Base-by-base conservation (phyloP, 1,139 yeast genomes). In the Saccharomycopsis hybrid region DNA sequence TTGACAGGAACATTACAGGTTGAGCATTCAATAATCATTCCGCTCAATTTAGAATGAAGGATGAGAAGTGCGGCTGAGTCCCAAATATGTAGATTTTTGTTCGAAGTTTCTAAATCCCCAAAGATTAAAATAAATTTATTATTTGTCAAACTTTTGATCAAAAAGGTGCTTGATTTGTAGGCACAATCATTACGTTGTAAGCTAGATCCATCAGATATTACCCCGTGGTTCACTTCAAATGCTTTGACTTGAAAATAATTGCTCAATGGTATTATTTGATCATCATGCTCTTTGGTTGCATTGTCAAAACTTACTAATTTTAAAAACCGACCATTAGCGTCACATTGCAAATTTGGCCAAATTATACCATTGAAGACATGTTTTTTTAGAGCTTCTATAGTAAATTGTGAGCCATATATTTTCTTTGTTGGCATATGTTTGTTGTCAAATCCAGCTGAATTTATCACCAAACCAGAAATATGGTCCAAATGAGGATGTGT, bases 401-500 rank as follows among this genome's bases (percentile, higher is more conserved):
- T 82, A 31, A 69, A 65, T 0, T 62, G 57, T 4, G 80, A 66
- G 0, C 87, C 95, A 55, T 72, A 76, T 1, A 88, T 64, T 11
- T 59, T 59, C 59, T 77, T 76, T 1, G 61, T 54, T 1, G n/a
- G 28, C 25, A 28, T 24, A n/a, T 27, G 32, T 29, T 43, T 47
- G 11, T 33, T 38, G 2, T 46, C 36, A 24, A 79, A 77, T 5
- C 77, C 73, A 0, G 95, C 87, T 3, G 90, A 78, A 61, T 88
- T 88, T 48, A 88, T 66, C 1, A 83, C 78, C 48, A 88, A 62
- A 1, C 85, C 87, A 3, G 76, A 65, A 24, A 87, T 72, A 62
- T 89, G 97, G 64, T 89, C 97, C 49, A 88, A 63, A 64, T 89
- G 97, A 0, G 94, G 80, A 65, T 89, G 97, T 1, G 96, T 79